Evolutionary conservation across 176 grass and related monocot genomes (phyloP).

Genomic region (Lolium rigidum): DNA sequence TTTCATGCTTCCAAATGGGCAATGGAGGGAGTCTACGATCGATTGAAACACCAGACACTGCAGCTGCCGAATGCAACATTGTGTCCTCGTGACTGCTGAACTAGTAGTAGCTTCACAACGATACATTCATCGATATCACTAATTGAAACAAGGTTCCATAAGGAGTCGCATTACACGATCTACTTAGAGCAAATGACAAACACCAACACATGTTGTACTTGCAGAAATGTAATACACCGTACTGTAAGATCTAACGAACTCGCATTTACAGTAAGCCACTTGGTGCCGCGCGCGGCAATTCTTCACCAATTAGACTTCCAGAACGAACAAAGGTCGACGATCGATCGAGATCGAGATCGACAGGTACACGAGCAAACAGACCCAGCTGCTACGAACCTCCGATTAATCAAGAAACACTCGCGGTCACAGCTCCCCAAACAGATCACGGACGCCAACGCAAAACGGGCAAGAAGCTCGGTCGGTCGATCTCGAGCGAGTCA

Average conservation of each 20-base stretch:
- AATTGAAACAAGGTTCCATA: no score
- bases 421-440: not conserved
- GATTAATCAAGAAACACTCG: conserved; percentile 14
- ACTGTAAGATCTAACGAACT: conserved; percentile 42
- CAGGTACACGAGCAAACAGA: not conserved
- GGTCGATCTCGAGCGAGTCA: conserved; percentile 28
- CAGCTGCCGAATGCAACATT: not conserved
- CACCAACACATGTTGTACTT: not conserved
- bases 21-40: no score
- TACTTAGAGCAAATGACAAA: not conserved
- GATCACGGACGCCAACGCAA: conserved; percentile 5
- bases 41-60: not conserved
- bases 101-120: not conserved
- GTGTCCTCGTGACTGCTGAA: not conserved
- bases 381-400: not conserved
- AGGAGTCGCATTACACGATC: not conserved
- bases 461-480: conserved; percentile 34
- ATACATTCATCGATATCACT: no score
- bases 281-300: conserved; percentile 4
- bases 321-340: not conserved
- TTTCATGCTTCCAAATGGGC: not conserved
- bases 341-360: conserved; percentile 15
- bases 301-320: not conserved
- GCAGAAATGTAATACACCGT: not conserved
- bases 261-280: conserved; percentile 35